Percentiles rank a stretch among this genome's conserved stretches.
Conservation (phyloP, 129 eudicot genomes). For the Tagetes erecta region DNA sequence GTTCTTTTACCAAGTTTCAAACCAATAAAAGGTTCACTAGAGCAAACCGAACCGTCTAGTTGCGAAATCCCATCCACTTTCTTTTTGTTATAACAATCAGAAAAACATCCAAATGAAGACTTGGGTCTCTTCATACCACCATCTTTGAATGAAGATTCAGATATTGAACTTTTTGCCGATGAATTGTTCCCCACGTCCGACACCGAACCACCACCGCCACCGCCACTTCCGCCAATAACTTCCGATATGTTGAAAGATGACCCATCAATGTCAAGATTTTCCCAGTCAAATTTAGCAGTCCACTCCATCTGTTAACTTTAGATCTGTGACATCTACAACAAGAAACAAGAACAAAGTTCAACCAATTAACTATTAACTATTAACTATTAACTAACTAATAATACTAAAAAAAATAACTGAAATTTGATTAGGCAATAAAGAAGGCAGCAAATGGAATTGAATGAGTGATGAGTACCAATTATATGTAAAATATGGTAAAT, state of each 20-base stretch:
- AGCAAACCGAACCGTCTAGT: constrained; percentile 52
- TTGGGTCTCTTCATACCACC: constrained; percentile 42
- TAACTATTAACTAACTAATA: not conserved
- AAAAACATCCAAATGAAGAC: constrained; percentile 41
- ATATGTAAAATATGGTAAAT: not conserved
- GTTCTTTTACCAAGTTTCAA: constrained; percentile 83
- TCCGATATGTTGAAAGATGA: constrained; percentile 57
- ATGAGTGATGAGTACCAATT: not conserved
- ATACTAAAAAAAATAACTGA: not conserved
- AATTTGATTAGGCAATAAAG: not conserved
- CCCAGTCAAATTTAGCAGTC: constrained; percentile 85
- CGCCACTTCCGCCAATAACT: constrained; percentile 39
- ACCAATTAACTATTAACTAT: too few species aligned
- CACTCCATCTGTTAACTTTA: constrained; percentile 54
- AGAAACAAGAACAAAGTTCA: not conserved
- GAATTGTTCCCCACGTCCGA: constrained; percentile 62
- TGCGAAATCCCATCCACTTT: constrained; percentile 25
- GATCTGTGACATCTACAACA: not conserved
- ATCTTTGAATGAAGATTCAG: constrained; percentile 63
- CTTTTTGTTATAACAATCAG: constrained; percentile 39
- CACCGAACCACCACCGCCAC: constrained; percentile 40
- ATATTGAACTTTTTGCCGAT: constrained; percentile 72
- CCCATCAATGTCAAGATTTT: constrained; percentile 54
- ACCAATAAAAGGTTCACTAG: constrained; percentile 64
- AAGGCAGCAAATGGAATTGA: not conserved